These are phyloP conservation scores for Colletotrichum spaethianum DNA, from an alignment of 2,329 filamentous ascomycete genomes.

Conservation along the genomic window DNA sequence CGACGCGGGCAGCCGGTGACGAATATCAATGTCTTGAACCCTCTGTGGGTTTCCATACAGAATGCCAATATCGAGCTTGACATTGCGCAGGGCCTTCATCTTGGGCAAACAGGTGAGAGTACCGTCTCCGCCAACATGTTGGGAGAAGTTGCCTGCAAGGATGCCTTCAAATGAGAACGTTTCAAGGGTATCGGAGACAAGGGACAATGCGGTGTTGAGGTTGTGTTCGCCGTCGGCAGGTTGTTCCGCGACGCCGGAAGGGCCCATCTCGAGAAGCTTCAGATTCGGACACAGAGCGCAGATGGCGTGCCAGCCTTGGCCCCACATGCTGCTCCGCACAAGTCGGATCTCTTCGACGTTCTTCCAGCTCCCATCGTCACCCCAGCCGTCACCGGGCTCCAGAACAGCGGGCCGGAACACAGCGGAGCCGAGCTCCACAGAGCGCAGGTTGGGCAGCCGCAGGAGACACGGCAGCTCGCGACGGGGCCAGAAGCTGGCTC, in stretches of 20 bases:
- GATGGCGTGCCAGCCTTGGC: constrained; percentile 37
- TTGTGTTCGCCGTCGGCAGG: constrained; percentile 38
- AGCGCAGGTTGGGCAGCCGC: constrained; percentile 33
- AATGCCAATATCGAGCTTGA: constrained; percentile 35
- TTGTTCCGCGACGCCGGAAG: constrained; percentile 34
- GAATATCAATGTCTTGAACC: constrained; percentile 26
- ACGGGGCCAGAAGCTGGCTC: constrained; percentile 37
- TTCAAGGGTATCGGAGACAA: constrained; percentile 33
- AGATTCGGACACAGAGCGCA: constrained; percentile 39
- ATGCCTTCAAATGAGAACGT: constrained; percentile 38
- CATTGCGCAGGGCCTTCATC: constrained; percentile 36
- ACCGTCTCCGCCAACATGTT: constrained; percentile 36
- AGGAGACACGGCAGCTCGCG: constrained; percentile 36
- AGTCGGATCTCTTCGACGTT: constrained; percentile 39
- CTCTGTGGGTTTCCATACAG: constrained; percentile 23
- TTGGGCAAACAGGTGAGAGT: constrained; percentile 30
- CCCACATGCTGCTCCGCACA: constrained; percentile 40
- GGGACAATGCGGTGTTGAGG: constrained; percentile 34
- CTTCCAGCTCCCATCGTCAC: constrained; percentile 40
- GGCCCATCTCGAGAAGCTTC: constrained; percentile 38
- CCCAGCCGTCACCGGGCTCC: constrained; percentile 36
- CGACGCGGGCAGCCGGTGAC: not conserved
- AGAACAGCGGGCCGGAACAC: constrained; percentile 35
- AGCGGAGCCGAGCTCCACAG: constrained; percentile 35
- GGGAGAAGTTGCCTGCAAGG: constrained; percentile 33